phyloP scores from a whole-genome alignment of 108 stramenopile species.

The Skeletonema potamos region DNA sequence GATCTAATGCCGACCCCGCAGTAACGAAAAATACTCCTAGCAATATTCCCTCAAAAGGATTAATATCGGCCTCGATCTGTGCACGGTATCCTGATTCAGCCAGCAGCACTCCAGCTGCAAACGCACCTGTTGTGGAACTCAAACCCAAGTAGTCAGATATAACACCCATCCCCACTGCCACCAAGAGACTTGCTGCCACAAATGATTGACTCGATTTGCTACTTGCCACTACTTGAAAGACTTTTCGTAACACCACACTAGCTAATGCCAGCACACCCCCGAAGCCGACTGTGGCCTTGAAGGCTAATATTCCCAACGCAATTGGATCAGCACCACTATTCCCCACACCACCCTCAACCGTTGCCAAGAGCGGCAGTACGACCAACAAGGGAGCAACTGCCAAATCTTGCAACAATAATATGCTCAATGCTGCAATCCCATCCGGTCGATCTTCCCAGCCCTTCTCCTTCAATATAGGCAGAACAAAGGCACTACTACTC shows the following conservation, averaged over 20 bases:
- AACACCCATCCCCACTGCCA: constrained; percentile 75
- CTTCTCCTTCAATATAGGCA: constrained; percentile 70
- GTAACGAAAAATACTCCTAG: constrained; percentile 80
- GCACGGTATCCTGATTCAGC: constrained; percentile 72
- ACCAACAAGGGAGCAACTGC: constrained; percentile 78
- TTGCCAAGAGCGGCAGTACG: constrained; percentile 61
- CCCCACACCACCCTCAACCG: constrained; percentile 40
- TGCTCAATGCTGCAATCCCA: constrained; percentile 65
- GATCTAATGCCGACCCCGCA: constrained; percentile 71
- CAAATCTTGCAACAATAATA: constrained; percentile 72
- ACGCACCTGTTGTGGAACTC: constrained; percentile 69
- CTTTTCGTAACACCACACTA: constrained; percentile 47
- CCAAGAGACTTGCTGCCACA: constrained; percentile 70
- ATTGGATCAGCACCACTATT: constrained; percentile 43
- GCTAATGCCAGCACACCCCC: constrained; percentile 62
- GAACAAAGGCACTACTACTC: constrained; percentile 63
- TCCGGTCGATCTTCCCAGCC: constrained; percentile 61
- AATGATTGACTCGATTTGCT: constrained; percentile 72
- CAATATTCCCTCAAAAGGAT: constrained; percentile 82
- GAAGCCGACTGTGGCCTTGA: constrained; percentile 76
- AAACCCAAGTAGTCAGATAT: constrained; percentile 64
- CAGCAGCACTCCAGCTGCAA: constrained; percentile 79
- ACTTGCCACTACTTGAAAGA: constrained; percentile 74
- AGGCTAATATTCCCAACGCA: constrained; percentile 53
- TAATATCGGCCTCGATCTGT: constrained; percentile 81